phyloP scores from a whole-genome alignment of 2,329 filamentous ascomycete genomes.

The Diaporthe vexans region DNA sequence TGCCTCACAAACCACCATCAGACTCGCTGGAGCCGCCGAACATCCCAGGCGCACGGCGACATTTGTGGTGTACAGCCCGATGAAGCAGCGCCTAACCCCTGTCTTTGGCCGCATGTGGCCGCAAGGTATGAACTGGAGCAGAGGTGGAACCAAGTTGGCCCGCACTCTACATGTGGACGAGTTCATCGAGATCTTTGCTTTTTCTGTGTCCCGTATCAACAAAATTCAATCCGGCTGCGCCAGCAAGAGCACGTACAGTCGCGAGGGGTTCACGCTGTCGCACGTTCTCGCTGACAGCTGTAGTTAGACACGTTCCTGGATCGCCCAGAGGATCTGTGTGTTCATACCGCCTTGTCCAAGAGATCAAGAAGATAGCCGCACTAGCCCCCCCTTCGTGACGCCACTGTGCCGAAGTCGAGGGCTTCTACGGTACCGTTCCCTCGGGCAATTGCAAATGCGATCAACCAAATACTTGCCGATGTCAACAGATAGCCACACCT shows the following conservation, averaged over 20 bases:
- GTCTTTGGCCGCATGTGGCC: not conserved
- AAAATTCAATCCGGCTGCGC: not conserved
- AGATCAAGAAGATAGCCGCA: constrained; percentile 15
- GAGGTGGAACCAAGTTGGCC: not conserved
- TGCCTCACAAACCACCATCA: constrained; percentile 5
- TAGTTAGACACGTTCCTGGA: constrained; percentile 37
- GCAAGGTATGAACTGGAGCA: not conserved
- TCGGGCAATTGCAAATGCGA: constrained; percentile 23
- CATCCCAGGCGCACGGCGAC: not conserved
- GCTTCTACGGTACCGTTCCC: constrained; percentile 15
- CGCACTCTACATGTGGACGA: not conserved
- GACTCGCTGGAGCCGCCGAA: constrained; percentile 15
- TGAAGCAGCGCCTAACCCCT: not conserved
- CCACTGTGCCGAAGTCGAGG: constrained; percentile 32
- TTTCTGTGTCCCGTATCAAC: not conserved
- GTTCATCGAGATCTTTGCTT: constrained; percentile 22
- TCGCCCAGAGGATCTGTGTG: constrained; percentile 30
- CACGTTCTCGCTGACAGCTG: constrained; percentile 17
- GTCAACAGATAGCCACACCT: not conserved
- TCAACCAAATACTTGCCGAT: constrained; percentile 28
- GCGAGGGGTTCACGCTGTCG: constrained; percentile 9
- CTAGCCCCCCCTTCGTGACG: constrained; percentile 19
- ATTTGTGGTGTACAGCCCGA: not conserved
- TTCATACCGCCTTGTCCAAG: constrained; percentile 24
- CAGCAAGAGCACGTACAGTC: not conserved